These are phyloP conservation scores for Anisogramma anomala DNA, from an alignment of 2,329 filamentous ascomycete genomes.

Conservation along the genomic window DNA sequence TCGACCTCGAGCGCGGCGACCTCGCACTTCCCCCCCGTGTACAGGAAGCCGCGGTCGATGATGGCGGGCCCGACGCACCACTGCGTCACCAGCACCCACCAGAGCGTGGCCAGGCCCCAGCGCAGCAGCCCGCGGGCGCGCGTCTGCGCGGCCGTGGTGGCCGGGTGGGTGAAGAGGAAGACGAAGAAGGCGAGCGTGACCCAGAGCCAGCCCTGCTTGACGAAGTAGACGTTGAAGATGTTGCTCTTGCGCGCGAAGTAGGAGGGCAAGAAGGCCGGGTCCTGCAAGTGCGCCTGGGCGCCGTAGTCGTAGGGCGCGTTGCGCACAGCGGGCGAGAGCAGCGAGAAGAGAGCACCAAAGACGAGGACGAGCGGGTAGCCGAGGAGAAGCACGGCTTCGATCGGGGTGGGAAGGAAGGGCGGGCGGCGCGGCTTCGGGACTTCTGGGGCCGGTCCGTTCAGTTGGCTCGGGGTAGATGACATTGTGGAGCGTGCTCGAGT, in stretches of 20 bases:
- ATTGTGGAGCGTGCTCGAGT: slow-evolving; percentile 9
- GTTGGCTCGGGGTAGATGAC: slow-evolving; percentile 2
- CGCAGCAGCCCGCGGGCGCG: slow-evolving; percentile 48
- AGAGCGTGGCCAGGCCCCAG: slow-evolving; percentile 60
- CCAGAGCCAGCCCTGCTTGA: slow-evolving; percentile 95
- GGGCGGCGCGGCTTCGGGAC: slow-evolving; percentile 26
- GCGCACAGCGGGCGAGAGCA: slow-evolving; percentile 62
- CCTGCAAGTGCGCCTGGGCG: slow-evolving; percentile 50
- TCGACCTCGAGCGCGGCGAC: slow-evolving; percentile 36
- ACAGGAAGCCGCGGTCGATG: slow-evolving; percentile 80
- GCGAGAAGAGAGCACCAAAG: slow-evolving; percentile 70
- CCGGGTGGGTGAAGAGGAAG: slow-evolving; percentile 59
- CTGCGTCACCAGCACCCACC: slow-evolving; percentile 84
- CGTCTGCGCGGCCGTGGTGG: slow-evolving; percentile 25
- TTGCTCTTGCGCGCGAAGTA: slow-evolving; percentile 96
- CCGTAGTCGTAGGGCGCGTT: slow-evolving; percentile 48
- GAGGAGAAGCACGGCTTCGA: slow-evolving; percentile 52
- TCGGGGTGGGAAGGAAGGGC: slow-evolving; percentile 57
- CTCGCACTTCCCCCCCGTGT: slow-evolving; percentile 78
- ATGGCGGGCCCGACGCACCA: slow-evolving; percentile 91
- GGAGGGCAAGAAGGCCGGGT: slow-evolving; percentile 46
- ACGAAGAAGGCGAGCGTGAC: slow-evolving; percentile 61
- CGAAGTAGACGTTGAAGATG: slow-evolving; percentile 82
- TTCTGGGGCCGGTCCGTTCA: slow-evolving; percentile 5
- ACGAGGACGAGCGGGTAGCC: slow-evolving; percentile 69